Conservation (phyloP, 2,329 filamentous ascomycete genomes). For the Xylariaceae sp. region DNA sequence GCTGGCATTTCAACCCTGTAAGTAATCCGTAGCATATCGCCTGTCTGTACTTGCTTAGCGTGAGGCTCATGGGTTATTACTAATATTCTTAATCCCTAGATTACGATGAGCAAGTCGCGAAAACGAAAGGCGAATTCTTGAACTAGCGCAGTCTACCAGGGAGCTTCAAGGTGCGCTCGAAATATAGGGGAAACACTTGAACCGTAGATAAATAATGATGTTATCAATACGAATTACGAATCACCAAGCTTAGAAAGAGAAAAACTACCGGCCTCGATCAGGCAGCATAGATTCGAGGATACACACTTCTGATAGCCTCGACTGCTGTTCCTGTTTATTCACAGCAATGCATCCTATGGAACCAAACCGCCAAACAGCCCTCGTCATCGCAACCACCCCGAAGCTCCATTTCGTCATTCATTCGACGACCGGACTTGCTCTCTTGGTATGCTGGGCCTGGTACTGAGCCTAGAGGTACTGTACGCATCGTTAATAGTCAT, state of each 20-base stretch:
- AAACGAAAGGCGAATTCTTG: constrained; percentile 17
- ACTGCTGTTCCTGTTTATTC: neutral
- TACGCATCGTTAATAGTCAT: no score
- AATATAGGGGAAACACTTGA: no score
- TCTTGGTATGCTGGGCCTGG: no score
- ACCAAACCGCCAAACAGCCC: neutral
- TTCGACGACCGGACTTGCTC: no score
- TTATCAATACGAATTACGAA: no score
- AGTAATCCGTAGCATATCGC: neutral
- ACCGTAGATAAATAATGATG: no score
- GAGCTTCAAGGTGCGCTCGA: neutral
- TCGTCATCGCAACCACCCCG: neutral
- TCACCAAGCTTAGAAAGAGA: no score
- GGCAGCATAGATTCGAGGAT: no score
- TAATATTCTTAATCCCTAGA: constrained; percentile 9
- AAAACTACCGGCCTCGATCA: no score
- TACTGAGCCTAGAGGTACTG: no score
- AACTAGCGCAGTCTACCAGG: constrained; percentile 4
- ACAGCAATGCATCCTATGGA: neutral
- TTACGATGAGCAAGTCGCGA: constrained; percentile 16
- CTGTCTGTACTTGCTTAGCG: neutral
- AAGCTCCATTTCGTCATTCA: no score
- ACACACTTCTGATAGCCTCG: no score
- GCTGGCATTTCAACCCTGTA: constrained; percentile 26
- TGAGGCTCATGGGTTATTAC: neutral